These are phyloP conservation scores for Apiospora rasikravindrae DNA, from an alignment of 2,329 filamentous ascomycete species.

Conservation along the genomic window DNA sequence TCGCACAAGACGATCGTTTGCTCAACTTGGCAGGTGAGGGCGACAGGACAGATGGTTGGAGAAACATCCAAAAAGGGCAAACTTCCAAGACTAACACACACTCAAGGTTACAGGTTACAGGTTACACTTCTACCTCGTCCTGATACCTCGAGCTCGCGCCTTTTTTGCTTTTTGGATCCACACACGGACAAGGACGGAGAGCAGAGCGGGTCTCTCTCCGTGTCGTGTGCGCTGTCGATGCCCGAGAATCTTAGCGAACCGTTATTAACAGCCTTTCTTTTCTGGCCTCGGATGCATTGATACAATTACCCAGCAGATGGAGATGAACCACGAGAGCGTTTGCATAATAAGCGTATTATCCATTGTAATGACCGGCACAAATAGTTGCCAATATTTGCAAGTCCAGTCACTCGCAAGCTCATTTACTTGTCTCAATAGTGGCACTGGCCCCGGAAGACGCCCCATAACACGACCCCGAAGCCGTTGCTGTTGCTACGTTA, in stretches of 20 bases:
- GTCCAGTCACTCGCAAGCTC: not conserved
- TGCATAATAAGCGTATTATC: not conserved
- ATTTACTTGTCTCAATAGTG: constrained; percentile 14
- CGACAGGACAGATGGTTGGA: not conserved
- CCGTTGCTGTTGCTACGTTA: constrained; percentile 7
- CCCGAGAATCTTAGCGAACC: not conserved
- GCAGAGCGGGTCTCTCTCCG: constrained; percentile 4
- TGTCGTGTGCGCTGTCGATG: not conserved
- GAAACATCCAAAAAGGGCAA: not conserved
- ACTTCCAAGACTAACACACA: not conserved
- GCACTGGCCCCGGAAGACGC: not conserved
- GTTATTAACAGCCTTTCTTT: constrained; percentile 9
- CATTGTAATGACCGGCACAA: constrained; percentile 3
- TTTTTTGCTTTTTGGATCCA: not conserved
- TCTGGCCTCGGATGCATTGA: constrained; percentile 1
- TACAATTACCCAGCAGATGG: not conserved
- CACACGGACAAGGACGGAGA: not conserved
- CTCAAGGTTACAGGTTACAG: not conserved
- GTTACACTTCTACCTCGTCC: not conserved
- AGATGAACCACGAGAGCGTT: not conserved
- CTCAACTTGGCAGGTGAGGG: not conserved
- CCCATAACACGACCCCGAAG: not conserved
- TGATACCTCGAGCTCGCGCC: not conserved
- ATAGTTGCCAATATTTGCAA: constrained; percentile 6
- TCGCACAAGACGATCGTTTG: not conserved